phyloP scores from a whole-genome alignment of 257 asterid genomes.

The Perilla frutescens region DNA sequence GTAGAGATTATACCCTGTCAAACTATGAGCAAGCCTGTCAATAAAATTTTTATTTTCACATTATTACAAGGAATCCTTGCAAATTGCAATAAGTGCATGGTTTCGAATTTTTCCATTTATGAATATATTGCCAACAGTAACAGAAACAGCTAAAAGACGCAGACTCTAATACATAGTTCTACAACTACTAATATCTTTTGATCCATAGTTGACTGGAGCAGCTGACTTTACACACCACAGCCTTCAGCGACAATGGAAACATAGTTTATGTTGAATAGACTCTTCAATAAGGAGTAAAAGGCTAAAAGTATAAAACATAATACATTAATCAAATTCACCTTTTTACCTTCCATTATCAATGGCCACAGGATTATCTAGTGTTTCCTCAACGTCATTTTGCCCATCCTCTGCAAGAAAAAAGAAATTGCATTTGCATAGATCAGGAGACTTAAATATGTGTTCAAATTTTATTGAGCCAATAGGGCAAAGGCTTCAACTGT shows the following conservation, averaged over 20 bases:
- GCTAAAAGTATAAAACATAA: slow-evolving; percentile 23
- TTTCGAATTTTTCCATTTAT: neutral
- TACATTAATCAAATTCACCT: slow-evolving; percentile 53
- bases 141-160: neutral
- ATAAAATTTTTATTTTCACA: slow-evolving; percentile 8
- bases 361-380: slow-evolving; percentile 38
- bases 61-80: slow-evolving; percentile 5
- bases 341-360: slow-evolving; percentile 72
- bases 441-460: slow-evolving; percentile 3
- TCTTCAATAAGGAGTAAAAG: slow-evolving; percentile 9
- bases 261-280: neutral
- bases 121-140: slow-evolving; percentile 7
- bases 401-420: slow-evolving; percentile 57
- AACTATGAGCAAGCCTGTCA: neutral
- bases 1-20: neutral
- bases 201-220: neutral
- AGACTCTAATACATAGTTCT: neutral
- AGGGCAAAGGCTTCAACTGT: too few relatives aligned
- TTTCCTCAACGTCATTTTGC: slow-evolving; percentile 42
- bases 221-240: slow-evolving; percentile 10
- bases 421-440: slow-evolving; percentile 12
- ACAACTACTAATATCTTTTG: neutral
- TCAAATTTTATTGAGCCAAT: too few relatives aligned
- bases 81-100: neutral
- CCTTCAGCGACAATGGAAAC: slow-evolving; percentile 3